Base-by-base conservation (phyloP, 2,329 filamentous ascomycete genomes). In the Colletotrichum theobromicola region DNA sequence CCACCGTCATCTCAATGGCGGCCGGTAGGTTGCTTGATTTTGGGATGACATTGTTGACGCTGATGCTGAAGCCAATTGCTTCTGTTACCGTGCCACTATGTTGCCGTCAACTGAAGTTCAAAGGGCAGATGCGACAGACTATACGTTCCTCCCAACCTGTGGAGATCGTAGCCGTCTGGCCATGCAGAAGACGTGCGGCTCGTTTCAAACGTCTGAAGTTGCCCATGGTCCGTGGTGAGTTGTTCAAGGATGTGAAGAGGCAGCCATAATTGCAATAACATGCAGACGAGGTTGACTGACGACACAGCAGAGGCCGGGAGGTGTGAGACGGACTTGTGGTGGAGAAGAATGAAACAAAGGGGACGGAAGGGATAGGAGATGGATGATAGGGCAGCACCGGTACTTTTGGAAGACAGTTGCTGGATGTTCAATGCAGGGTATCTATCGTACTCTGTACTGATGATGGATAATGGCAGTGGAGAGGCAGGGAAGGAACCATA, bases 191-290 rank as follows among this genome's bases (percentile, higher is more conserved):
- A 62, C 57, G 57, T 16, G 26, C 64, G n/a, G 37, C 57, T 57
- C n/a, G 70, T 42, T 68, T 62, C 64, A 62, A 62, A 67, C 55
- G n/a, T 46, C 37, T 37, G 18, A 68, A 72, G 37, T 71, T 71
- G 37, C 16, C 12, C 18, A 53, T 55, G 55, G 37, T 16, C 55
- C 26, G 30, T 24, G 37, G 30, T 55, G 55, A 42, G 16, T 8
- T n/a, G 37, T 61, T 62, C 37, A 58, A 55, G 70, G 55, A 24
- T 67, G 37, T 55, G 57, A 60, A n/a, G 32, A 32, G 32, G 60
- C 24, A 46, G n/a, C 21, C 28, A 32, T 64, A n/a, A 50, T 61
- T 26, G 13, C 42, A 46, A 21, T 46, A 46, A 16, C n/a, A 12
- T 21, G 37, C n/a, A 24, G 34, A 57, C 26, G 42, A 46, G 42